Evolutionary conservation across 768 basidiomycete species (phyloP), one percentile per base, ranked within the genome.

Genomic region (Phanerochaete carnosa): DNA sequence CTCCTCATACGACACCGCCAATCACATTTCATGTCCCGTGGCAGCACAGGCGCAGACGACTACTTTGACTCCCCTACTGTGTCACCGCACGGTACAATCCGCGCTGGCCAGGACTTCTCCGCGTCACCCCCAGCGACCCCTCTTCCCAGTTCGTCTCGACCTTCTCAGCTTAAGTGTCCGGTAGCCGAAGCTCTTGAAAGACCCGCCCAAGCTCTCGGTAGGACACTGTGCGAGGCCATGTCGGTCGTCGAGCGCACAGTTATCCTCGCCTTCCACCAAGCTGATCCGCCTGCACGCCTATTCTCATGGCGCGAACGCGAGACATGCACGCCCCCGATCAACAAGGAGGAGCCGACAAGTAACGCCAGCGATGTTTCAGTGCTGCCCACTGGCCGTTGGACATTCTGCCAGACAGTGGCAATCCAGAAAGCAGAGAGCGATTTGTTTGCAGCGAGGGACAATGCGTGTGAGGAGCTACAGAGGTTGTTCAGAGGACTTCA

Each of bases 201-300:
- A 2, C 66, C 71, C 3, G 68, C 71, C 19, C 66, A 64, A 25
- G 53, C 55, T 15, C 71, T 81, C 19, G 77, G 74, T 3, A 52
- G 67, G 32, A 72, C 71, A 23, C 68, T 80, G 39, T 61, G 78
- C 22, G 65, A 68, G 2, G 70, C 76, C 8, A 74, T 79, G 60
- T 69, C 68, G 52, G 65, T 67, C 37, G 68, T 78, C 22, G 75
- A 79, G 55, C 55, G 63, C 22, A 66, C 73, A 28, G 65, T 80
- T 37, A 32, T 72, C 5, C 65, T 68, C 26, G 69, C 73, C 53
- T 73, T 72, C 59, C 68, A 72, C 50, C 62, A 68, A 45, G 53
- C 32, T 13, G 62, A 9, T 46, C 64, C 39, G 23, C 62, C 30
- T n/a, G 62, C 26, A n/a, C 57, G 53, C 35, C 59, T 45, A 15